These are phyloP conservation scores for Chaetomidium leptoderma DNA, from an alignment of 495 filamentous ascomycete genomes.

Conservation along the genomic window DNA sequence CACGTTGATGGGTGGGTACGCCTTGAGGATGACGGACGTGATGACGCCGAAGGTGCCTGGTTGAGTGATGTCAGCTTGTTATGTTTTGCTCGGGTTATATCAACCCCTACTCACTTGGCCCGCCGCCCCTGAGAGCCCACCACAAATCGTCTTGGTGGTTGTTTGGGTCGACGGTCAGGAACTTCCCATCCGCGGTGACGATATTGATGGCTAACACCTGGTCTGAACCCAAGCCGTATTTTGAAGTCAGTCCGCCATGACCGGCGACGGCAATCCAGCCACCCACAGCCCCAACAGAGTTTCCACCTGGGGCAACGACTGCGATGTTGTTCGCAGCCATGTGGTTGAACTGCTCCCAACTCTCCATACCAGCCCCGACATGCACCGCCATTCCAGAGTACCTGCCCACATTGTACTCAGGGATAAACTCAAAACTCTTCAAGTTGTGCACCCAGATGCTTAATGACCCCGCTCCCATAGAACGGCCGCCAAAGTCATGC, in stretches of 20 bases:
- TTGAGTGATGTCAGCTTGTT: neutral
- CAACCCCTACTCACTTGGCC: conserved; percentile 49
- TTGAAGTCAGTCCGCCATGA: conserved; percentile 39
- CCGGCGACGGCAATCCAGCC: conserved; percentile 53
- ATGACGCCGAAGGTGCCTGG: conserved; percentile 51
- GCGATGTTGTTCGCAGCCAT: conserved; percentile 37
- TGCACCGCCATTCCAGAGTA: conserved; percentile 45
- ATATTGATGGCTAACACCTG: conserved; percentile 51
- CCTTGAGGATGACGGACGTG: conserved; percentile 46
- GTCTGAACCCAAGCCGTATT: conserved; percentile 45
- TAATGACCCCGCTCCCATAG: conserved; percentile 50
- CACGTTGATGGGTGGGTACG: conserved; percentile 33
- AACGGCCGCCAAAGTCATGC: conserved; percentile 61
- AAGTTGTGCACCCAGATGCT: conserved; percentile 57
- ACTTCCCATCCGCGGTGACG: conserved; percentile 53
- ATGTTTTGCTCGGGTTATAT: too few species aligned
- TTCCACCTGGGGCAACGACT: conserved; percentile 44
- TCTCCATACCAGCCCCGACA: conserved; percentile 45
- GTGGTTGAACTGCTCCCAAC: conserved; percentile 41
- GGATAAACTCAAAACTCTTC: conserved; percentile 44
- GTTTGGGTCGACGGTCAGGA: conserved; percentile 48
- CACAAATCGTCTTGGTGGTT: conserved; percentile 56
- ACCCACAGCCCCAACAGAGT: conserved; percentile 49
- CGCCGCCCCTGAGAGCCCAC: conserved; percentile 59
- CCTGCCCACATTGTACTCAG: conserved; percentile 34